These are phyloP conservation scores for Astrothelium subdiscretum DNA, from an alignment of 495 filamentous ascomycete genomes.

Conservation along the genomic window DNA sequence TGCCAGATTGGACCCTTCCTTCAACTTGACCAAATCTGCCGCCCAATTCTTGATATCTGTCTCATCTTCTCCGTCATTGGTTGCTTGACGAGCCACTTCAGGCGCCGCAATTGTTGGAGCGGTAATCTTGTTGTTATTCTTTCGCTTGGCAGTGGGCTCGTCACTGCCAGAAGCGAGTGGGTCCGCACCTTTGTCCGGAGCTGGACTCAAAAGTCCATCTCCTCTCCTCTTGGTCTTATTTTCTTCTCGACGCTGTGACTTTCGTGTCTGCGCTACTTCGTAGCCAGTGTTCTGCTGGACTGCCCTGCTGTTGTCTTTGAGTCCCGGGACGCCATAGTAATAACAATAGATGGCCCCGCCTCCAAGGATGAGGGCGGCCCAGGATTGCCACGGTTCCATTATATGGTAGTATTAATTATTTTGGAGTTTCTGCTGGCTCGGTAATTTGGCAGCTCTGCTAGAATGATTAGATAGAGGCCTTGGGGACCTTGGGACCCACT, in stretches of 20 bases:
- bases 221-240: background rate
- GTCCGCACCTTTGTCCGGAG: background rate
- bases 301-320: conserved; percentile 4
- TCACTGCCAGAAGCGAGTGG: background rate
- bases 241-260: background rate
- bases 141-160: background rate
- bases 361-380: conserved; percentile 16
- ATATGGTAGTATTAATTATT: background rate
- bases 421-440: background rate
- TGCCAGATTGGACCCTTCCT: conserved; percentile 11
- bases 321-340: conserved; percentile 10
- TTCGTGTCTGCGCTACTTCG: background rate
- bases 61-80: conserved; percentile 2
- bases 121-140: background rate
- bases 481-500: background rate
- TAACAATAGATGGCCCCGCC: conserved; percentile 17
- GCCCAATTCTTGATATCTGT: conserved; percentile 13
- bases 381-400: conserved; percentile 21
- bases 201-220: background rate
- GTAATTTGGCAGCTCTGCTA: background rate
- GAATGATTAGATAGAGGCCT: background rate
- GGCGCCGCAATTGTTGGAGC: background rate
- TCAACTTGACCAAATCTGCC: conserved; percentile 5
- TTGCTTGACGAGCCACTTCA: background rate
- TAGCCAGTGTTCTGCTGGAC: conserved; percentile 1